Percentiles rank a stretch among this genome's conserved stretches.
These are phyloP conservation scores for Nelumbo lutea DNA, from an alignment of 164 flowering plant genomes.

Conservation along the genomic window DNA sequence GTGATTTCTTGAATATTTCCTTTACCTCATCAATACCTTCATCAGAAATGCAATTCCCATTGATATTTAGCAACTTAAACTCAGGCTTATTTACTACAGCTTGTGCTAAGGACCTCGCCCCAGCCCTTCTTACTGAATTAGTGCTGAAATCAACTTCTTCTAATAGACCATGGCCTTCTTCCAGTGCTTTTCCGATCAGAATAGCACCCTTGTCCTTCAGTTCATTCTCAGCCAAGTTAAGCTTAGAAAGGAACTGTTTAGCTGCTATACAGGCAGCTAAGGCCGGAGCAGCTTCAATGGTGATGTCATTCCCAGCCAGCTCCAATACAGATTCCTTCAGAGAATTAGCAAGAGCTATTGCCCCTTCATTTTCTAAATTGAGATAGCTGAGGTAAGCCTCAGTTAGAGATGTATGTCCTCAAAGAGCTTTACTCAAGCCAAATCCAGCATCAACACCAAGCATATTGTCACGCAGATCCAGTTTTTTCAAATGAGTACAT, in stretches of 20 bases:
- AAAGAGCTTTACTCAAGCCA: constrained; percentile 53
- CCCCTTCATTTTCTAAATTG: constrained; percentile 81
- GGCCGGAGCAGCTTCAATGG: constrained; percentile 48
- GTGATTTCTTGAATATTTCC: constrained; percentile 49
- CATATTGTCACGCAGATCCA: constrained; percentile 85
- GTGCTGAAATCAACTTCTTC: constrained; percentile 68
- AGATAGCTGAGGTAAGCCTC: constrained; percentile 73
- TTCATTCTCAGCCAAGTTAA: constrained; percentile 76
- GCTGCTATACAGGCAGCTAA: constrained; percentile 54
- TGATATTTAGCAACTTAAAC: constrained; percentile 53
- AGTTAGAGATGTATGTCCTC: constrained; percentile 30
- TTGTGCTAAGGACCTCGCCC: constrained; percentile 61
- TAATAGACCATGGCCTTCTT: constrained; percentile 40
- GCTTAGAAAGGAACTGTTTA: constrained; percentile 45
- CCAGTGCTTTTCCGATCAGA: constrained; percentile 46
- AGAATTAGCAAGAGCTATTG: constrained; percentile 47
- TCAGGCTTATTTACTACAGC: constrained; percentile 49
- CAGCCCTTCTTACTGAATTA: constrained; percentile 55
- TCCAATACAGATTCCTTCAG: constrained; percentile 64
- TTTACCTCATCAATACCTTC: constrained; percentile 83
- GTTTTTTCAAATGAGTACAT: constrained; percentile 56
- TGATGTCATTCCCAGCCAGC: constrained; percentile 85
- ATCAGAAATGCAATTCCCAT: constrained; percentile 79
- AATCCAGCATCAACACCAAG: constrained; percentile 72
- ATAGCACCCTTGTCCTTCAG: constrained; percentile 72